Conservation (phyloP, 805 yeast species). For the Barnettozyma vustinii region DNA sequence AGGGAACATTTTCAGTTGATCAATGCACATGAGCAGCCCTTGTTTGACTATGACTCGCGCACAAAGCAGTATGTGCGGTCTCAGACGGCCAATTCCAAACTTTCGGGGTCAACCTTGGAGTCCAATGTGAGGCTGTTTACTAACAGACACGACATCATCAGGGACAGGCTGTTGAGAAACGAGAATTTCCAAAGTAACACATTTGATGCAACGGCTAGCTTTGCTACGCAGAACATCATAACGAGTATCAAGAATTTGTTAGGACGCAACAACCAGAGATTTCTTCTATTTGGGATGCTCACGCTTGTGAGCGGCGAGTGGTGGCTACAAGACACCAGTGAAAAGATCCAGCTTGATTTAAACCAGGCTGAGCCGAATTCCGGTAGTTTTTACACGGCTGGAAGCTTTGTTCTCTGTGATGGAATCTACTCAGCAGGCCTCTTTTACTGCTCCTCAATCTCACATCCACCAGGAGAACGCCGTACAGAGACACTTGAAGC, state of each 20-base stretch:
- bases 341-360: constrained; percentile 55
- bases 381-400: constrained; percentile 64
- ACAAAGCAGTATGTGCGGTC: constrained; percentile 55
- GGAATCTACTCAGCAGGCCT: constrained; percentile 72
- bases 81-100: constrained; percentile 16
- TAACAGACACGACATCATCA: constrained; percentile 54
- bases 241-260: constrained; percentile 78
- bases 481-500: constrained; percentile 62
- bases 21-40: constrained; percentile 60
- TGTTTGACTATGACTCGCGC: constrained; percentile 52
- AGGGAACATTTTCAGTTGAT: constrained; percentile 63
- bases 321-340: constrained; percentile 78
- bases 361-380: constrained; percentile 55
- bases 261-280: constrained; percentile 76
- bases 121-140: constrained; percentile 38
- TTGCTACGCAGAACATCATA: constrained; percentile 31
- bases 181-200: constrained; percentile 54
- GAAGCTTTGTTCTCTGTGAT: constrained; percentile 75
- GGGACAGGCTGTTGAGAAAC: constrained; percentile 70
- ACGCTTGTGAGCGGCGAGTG: constrained; percentile 61
- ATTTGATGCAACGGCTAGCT: constrained; percentile 31
- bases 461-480: constrained; percentile 86
- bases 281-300: constrained; percentile 74
- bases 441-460: constrained; percentile 70
- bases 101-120: constrained; percentile 24